Base-by-base conservation (phyloP, 2,329 filamentous ascomycete genomes). In the Leptosphaerulina australis region DNA sequence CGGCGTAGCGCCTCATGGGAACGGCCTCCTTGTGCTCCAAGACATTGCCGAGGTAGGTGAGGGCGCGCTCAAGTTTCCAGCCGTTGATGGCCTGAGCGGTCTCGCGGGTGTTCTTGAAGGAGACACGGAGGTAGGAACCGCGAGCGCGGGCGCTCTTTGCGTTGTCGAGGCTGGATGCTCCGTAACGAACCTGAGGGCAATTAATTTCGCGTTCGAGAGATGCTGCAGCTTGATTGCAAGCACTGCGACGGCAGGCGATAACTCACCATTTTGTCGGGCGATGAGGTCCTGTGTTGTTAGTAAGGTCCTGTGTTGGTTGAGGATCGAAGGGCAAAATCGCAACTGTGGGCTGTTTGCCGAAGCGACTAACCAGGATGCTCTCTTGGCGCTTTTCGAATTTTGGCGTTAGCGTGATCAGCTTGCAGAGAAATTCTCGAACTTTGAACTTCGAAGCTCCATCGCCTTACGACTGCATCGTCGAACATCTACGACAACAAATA, bases 81-180 rank as follows among this genome's bases (percentile, higher is more conserved):
- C 93, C 93, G 82, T 94, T 97, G 87, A 99, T 96, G 74, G 92
- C 92, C 85, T 97, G 94, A 65, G 95, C 94, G 68, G 93, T 97
- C 85, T 99, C 95, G 76, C 94, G 91, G 78, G 94, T 99, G 88
- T 99, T 99, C 88, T 99, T 99, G 90, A 97, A 99, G 72, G 90
- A 96, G 72, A 97, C 93, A 78, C 94, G 91, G 74, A 99, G 90
- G 86, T 97, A 99, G 78, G 92, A 91, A 81, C 95, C 94, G 81
- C 94, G 92, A 77, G 93, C 89, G 83, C 93, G 91, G 80, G 94
- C 94, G 82, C 90, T 96, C 86, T 72, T 72, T 68, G 67, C 68
- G 66, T 69, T 69, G 58, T 70, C 66, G 61, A 72, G 69, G 55
- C 49, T 54, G 61, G 63, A 64, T 56, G 68, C 68, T 64, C 63